These are phyloP conservation scores for Yarrowia galli DNA, from an alignment of 1,139 yeast genomes.

Conservation along the genomic window DNA sequence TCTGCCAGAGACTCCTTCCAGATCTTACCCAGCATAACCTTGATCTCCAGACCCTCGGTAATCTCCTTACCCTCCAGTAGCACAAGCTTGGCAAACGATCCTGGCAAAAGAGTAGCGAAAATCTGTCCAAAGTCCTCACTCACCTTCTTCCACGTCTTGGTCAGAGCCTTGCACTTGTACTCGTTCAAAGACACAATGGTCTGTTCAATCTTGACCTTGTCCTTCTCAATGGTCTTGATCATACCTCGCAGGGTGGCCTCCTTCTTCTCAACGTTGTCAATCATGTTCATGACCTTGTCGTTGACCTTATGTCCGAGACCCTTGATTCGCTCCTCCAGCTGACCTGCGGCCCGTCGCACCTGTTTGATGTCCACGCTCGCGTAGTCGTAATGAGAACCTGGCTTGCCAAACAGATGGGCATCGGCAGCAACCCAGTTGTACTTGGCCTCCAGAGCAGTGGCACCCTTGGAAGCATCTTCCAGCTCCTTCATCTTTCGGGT, in stretches of 20 bases:
- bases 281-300: slow-evolving; percentile 89
- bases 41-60: slow-evolving; percentile 89
- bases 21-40: slow-evolving; percentile 86
- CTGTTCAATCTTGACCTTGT: slow-evolving; percentile 86
- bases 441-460: slow-evolving; percentile 60
- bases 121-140: slow-evolving; percentile 84
- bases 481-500: slow-evolving; percentile 72
- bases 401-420: slow-evolving; percentile 56
- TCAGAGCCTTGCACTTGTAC: slow-evolving; percentile 82
- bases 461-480: slow-evolving; percentile 60
- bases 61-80: slow-evolving; percentile 82
- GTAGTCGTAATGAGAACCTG: slow-evolving; percentile 51
- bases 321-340: slow-evolving; percentile 67
- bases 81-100: slow-evolving; percentile 87
- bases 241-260: slow-evolving; percentile 78
- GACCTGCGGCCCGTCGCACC: slow-evolving; percentile 63
- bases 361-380: slow-evolving; percentile 68
- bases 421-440: slow-evolving; percentile 79
- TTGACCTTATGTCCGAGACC: slow-evolving; percentile 85
- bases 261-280: slow-evolving; percentile 91
- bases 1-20: slow-evolving; percentile 98
- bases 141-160: slow-evolving; percentile 86
- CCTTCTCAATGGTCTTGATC: slow-evolving; percentile 89
- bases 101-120: slow-evolving; percentile 87
- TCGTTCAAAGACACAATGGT: slow-evolving; percentile 87